These are phyloP conservation scores for Boletales sp. DNA, from an alignment of 768 basidiomycete genomes.

Conservation along the genomic window DNA sequence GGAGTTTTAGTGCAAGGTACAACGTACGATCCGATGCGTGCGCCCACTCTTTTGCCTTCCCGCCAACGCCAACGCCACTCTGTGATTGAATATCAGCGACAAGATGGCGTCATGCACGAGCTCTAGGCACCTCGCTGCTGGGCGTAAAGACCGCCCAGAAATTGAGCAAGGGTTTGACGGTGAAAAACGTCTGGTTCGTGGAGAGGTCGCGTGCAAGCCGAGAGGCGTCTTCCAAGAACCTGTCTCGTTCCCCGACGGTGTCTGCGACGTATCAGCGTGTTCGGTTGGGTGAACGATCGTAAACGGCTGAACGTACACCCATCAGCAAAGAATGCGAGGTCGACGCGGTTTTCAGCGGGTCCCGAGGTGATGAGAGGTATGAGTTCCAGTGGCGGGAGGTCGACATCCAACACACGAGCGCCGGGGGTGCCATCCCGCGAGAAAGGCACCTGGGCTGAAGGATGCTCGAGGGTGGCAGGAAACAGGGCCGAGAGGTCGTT, in stretches of 20 bases:
- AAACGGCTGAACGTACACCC: constrained; percentile 52
- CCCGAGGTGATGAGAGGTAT: constrained; percentile 60
- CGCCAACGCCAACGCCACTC: constrained; percentile 72
- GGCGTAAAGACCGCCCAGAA: constrained; percentile 81
- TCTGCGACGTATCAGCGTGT: constrained; percentile 37
- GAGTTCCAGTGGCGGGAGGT: constrained; percentile 48
- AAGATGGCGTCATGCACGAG: constrained; percentile 19
- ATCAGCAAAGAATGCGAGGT: constrained; percentile 75
- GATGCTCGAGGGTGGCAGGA: background rate
- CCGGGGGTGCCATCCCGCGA: background rate
- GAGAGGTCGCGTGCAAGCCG: constrained; percentile 69
- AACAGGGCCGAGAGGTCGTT: constrained; percentile 18
- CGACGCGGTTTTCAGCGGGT: constrained; percentile 59
- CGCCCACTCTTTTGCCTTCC: constrained; percentile 63
- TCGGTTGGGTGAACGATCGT: no score
- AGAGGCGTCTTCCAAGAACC: constrained; percentile 63
- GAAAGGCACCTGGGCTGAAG: constrained; percentile 9
- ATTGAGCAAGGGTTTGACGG: constrained; percentile 71
- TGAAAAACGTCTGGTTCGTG: constrained; percentile 70
- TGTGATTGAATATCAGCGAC: constrained; percentile 11
- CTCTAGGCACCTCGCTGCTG: constrained; percentile 55
- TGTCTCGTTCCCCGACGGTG: constrained; percentile 48
- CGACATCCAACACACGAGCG: constrained; percentile 3
- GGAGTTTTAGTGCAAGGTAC: background rate
- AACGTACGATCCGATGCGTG: background rate